These are phyloP conservation scores for Lolium perenne DNA, from an alignment of 176 grass and related monocot genomes.

Conservation along the genomic window DNA sequence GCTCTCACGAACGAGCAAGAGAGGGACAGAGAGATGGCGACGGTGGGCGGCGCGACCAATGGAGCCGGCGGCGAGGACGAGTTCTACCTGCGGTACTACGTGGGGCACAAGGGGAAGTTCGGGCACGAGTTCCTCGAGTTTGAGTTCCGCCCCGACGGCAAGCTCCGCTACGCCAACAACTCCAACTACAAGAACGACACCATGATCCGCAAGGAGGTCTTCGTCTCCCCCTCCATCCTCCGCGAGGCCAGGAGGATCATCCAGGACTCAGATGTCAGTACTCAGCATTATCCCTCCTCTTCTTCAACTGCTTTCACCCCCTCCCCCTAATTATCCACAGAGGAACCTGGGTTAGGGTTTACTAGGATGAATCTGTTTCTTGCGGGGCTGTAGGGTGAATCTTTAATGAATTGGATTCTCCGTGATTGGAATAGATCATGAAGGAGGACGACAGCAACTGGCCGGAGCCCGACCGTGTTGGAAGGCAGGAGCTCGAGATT, in stretches of 20 bases:
- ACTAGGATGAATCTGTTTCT: too few relatives aligned
- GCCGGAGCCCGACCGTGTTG: slow-evolving; percentile 86
- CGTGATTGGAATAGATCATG: slow-evolving; percentile 63
- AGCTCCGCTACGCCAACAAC: slow-evolving; percentile 98
- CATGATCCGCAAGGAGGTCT: slow-evolving; percentile 99
- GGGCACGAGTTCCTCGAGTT: slow-evolving; percentile 99
- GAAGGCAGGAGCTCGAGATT: slow-evolving; percentile 95
- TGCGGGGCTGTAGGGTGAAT: neutral
- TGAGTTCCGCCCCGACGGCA: slow-evolving; percentile 96
- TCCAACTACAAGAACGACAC: slow-evolving; percentile 99
- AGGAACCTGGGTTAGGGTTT: slow-evolving; percentile 47
- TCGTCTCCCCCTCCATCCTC: slow-evolving; percentile 85
- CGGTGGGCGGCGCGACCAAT: neutral
- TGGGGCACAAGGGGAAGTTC: slow-evolving; percentile 97
- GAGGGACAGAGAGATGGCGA: too few relatives aligned
- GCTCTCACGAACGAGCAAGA: too few relatives aligned
- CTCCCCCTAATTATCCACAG: neutral
- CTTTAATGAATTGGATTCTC: neutral
- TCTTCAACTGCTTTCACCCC: too few relatives aligned
- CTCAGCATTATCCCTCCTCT: neutral
- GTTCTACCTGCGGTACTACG: slow-evolving; percentile 98
- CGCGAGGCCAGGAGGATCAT: slow-evolving; percentile 93
- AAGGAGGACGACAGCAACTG: slow-evolving; percentile 97
- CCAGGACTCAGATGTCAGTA: slow-evolving; percentile 70
- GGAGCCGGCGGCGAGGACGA: slow-evolving; percentile 45